Evolutionary conservation across 208 protist genomes (phyloP).

Genomic region (Trypanosoma congolense): DNA sequence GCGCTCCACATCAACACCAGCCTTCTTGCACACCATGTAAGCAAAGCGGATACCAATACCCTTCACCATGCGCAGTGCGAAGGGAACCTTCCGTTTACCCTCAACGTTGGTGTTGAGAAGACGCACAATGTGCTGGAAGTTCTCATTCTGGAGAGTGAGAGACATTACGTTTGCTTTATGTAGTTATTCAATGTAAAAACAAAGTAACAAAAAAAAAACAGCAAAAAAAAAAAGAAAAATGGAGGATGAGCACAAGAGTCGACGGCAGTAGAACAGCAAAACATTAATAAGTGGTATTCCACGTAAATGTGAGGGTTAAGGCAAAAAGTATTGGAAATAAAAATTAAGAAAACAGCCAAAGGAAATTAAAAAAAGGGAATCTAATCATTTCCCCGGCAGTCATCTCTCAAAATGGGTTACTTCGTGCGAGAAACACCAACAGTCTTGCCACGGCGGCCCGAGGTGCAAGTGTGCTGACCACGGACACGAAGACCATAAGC

Average conservation of each 20-base stretch:
- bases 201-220: slow-evolving; percentile 18
- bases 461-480: slow-evolving; percentile 99
- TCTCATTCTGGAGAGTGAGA: slow-evolving; percentile 61
- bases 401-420: slow-evolving; percentile 15
- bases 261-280: no score
- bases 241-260: background rate
- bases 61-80: slow-evolving; percentile 98
- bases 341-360: background rate
- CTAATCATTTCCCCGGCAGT: background rate
- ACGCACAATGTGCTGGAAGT: slow-evolving; percentile 99
- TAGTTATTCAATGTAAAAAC: slow-evolving; percentile 4
- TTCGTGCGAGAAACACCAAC: slow-evolving; percentile 80
- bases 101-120: slow-evolving; percentile 99
- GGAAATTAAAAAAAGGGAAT: slow-evolving; percentile 9
- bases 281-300: no score
- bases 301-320: no score
- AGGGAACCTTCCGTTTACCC: slow-evolving; percentile 96
- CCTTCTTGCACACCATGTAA: slow-evolving; percentile 98
- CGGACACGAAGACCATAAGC: slow-evolving; percentile 97
- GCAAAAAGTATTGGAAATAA: slow-evolving; percentile 1
- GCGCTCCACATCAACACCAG: slow-evolving; percentile 97
- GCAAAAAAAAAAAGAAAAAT: slow-evolving; percentile 3
- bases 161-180: slow-evolving; percentile 31
- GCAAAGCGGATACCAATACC: slow-evolving; percentile 99
- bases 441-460: slow-evolving; percentile 95